A percentile compares a stretch with the other conserved stretches of the same genome.
phyloP scores from a whole-genome alignment of 2,329 filamentous ascomycete species.

The Penicillium sp. region DNA sequence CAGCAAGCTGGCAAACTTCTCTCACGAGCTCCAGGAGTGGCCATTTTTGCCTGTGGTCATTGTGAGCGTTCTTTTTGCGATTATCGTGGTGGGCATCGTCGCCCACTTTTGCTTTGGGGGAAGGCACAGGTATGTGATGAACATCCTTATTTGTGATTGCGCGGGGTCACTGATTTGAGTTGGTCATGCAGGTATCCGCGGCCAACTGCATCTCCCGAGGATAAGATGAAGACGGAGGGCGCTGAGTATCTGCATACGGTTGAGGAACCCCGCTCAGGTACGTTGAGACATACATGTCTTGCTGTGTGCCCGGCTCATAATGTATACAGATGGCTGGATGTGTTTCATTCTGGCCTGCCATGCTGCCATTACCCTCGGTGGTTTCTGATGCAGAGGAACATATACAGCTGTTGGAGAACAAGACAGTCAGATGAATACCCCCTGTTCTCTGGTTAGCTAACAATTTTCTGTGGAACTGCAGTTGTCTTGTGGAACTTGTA shows the following conservation, averaged over 20 bases:
- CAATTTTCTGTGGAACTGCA: not conserved
- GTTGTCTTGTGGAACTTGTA: not conserved
- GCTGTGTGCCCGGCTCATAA: not conserved
- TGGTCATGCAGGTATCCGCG: not conserved
- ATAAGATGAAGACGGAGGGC: not conserved
- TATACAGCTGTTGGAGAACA: not conserved
- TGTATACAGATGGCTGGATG: conserved; percentile 1
- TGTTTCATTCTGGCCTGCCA: conserved; percentile 1
- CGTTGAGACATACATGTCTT: not conserved
- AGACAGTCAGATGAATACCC: not conserved
- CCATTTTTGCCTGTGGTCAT: not conserved
- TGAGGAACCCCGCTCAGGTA: not conserved
- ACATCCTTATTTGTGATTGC: not conserved
- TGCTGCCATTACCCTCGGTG: conserved; percentile 8
- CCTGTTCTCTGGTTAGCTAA: not conserved
- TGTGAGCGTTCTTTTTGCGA: not conserved
- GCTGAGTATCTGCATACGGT: not conserved
- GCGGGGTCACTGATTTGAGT: not conserved
- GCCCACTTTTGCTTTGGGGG: not conserved
- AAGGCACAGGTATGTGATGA: not conserved
- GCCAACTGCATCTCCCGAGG: not conserved
- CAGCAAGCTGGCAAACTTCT: not conserved
- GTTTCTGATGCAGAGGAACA: not conserved
- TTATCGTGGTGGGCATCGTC: not conserved
- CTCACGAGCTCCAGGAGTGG: not conserved